Percentiles rank a stretch among this genome's conserved stretches.
Conservation (phyloP, 1,284 basidiomycete genomes). For the Irpex rosettiformis region DNA sequence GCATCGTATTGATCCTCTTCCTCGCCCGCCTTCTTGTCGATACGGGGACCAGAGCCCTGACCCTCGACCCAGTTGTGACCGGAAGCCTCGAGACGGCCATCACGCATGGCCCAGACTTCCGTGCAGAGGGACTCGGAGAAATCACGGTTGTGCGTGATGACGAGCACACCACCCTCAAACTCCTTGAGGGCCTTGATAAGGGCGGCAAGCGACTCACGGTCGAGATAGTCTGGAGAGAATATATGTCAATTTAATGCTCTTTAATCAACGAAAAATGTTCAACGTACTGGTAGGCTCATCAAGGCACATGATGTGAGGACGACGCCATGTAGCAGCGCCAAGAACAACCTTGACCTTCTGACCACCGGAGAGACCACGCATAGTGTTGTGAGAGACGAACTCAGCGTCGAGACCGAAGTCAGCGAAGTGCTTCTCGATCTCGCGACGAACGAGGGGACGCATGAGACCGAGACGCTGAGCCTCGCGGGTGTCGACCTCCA, state of each 20-base stretch:
- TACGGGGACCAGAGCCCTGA: conserved; percentile 87
- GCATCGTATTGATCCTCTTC: conserved; percentile 91
- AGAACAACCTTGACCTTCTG: conserved; percentile 99
- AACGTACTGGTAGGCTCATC: conserved; percentile 91
- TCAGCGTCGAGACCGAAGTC: conserved; percentile 96
- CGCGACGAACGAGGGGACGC: conserved; percentile 93
- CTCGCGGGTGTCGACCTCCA: conserved; percentile 96
- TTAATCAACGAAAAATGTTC: conserved; percentile 2
- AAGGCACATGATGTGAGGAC: conserved; percentile 95
- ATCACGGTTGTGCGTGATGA: conserved; percentile 97
- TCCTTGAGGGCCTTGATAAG: conserved; percentile 94
- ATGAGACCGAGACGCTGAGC: conserved; percentile 95
- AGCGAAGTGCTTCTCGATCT: conserved; percentile 97
- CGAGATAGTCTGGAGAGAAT: conserved; percentile 78
- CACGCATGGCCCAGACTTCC: conserved; percentile 93
- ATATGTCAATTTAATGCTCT: conserved; percentile 15
- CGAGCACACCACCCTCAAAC: conserved; percentile 95
- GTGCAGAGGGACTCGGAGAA: conserved; percentile 95
- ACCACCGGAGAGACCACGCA: conserved; percentile 97
- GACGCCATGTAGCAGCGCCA: conserved; percentile 97
- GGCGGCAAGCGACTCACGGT: conserved; percentile 95
- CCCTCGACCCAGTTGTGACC: conserved; percentile 99
- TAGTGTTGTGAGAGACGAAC: conserved; percentile 95
- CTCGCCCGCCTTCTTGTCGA: conserved; percentile 86
- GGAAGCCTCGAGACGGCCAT: conserved; percentile 89